Evolutionary conservation across 768 basidiomycete genomes (phyloP).

Genomic region (Porphyrellus cyaneotinctus): DNA sequence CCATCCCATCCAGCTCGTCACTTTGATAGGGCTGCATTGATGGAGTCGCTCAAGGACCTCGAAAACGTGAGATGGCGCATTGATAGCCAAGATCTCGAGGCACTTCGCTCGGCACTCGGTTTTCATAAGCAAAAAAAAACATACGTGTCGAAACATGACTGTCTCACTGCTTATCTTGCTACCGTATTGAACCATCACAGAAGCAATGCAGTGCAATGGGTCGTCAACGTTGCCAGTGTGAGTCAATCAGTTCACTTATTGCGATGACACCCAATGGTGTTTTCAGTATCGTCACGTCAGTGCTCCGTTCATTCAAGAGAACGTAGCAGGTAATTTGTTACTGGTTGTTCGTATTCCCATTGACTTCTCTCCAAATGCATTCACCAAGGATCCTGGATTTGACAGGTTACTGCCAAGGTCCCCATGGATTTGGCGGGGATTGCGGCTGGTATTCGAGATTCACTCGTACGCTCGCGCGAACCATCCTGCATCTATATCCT

Average conservation of each 20-base stretch:
- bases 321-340: conserved; percentile 16
- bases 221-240: conserved; percentile 27
- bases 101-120: conserved; percentile 12
- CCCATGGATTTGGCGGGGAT: conserved; percentile 17
- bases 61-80: conserved; percentile 18
- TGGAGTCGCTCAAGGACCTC: conserved; percentile 5
- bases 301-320: conserved; percentile 9
- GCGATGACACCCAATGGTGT: too few relatives aligned
- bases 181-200: conserved; percentile 16
- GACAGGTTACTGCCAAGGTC: conserved; percentile 5
- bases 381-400: background rate
- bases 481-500: conserved; percentile 6
- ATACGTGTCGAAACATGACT: conserved; percentile 24
- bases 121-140: background rate
- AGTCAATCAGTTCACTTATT: background rate
- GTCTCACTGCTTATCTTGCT: conserved; percentile 27
- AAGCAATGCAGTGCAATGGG: conserved; percentile 3
- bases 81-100: conserved; percentile 6
- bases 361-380: background rate
- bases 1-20: conserved; percentile 12
- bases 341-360: conserved; percentile 11
- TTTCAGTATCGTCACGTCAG: conserved; percentile 13
- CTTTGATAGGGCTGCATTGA: conserved; percentile 6
- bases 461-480: conserved; percentile 9
- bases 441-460: conserved; percentile 11